Conservation (phyloP, 768 basidiomycete genomes). For the Trametes meyenii region DNA sequence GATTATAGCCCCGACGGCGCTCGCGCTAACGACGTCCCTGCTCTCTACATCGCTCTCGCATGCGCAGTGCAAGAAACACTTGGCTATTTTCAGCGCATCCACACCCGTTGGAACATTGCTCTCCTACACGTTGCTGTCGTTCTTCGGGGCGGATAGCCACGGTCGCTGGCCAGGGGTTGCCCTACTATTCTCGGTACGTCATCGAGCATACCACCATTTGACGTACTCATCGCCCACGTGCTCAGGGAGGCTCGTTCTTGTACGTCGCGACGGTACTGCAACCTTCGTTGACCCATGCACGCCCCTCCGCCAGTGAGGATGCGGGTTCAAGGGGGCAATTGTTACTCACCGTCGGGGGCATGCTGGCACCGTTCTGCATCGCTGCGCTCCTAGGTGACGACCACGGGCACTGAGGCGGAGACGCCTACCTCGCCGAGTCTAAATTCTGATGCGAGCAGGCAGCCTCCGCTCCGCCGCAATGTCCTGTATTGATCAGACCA, state of each 20-base stretch:
- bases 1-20: conserved; percentile 78
- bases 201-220: neutral
- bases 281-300: conserved; percentile 15
- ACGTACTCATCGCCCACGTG: neutral
- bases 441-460: neutral
- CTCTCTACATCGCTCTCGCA: conserved; percentile 74
- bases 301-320: neutral
- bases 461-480: neutral
- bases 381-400: conserved; percentile 18
- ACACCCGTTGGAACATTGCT: conserved; percentile 82
- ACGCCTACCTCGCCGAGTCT: neutral
- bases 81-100: conserved; percentile 78
- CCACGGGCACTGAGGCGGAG: conserved; percentile 13
- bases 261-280: conserved; percentile 30
- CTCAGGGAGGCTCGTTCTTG: conserved; percentile 26
- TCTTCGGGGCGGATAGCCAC: conserved; percentile 48
- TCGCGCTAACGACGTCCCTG: conserved; percentile 86
- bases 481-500: conserved; percentile 2
- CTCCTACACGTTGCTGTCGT: conserved; percentile 70
- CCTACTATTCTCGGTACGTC: conserved; percentile 76
- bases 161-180: conserved; percentile 72
- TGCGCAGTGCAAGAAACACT: conserved; percentile 68
- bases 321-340: conserved; percentile 2
- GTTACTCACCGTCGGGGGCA: conserved; percentile 20
- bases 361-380: conserved; percentile 21